Evolutionary conservation across 129 eudicot genomes (phyloP).

Genomic region (Apium graveolens): DNA sequence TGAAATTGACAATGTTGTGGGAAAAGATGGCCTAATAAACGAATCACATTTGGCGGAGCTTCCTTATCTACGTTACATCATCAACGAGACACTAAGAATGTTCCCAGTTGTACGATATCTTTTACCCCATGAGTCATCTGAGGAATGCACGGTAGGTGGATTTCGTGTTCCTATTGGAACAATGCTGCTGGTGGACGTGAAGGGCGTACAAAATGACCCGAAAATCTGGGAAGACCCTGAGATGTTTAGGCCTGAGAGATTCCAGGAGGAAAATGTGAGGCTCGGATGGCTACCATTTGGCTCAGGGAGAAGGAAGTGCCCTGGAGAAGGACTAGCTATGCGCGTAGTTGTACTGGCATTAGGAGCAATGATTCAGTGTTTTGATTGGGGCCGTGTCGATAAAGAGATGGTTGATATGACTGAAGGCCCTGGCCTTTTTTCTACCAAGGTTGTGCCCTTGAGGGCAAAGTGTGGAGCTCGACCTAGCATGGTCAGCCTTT

Average conservation of each 20-base stretch:
- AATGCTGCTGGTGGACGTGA: conserved; percentile 29
- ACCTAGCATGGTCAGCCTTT: background rate
- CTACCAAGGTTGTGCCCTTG: conserved; percentile 25
- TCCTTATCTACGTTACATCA: conserved; percentile 27
- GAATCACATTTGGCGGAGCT: conserved; percentile 22
- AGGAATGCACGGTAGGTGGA: conserved; percentile 19
- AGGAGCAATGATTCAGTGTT: conserved; percentile 42
- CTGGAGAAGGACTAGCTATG: conserved; percentile 23
- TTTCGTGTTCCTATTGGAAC: conserved; percentile 24
- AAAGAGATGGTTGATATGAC: conserved; percentile 32
- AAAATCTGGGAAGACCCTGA: conserved; percentile 28
- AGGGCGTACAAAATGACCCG: conserved; percentile 39
- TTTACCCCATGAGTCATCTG: conserved; percentile 15
- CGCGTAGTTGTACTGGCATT: conserved; percentile 21
- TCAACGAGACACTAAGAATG: conserved; percentile 21
- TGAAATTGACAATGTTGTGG: conserved; percentile 18
- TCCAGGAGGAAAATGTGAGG: conserved; percentile 20
- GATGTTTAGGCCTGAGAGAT: conserved; percentile 31
- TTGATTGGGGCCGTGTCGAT: conserved; percentile 33
- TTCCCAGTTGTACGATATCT: conserved; percentile 18
- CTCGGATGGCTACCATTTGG: conserved; percentile 42
- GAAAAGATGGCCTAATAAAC: conserved; percentile 13
- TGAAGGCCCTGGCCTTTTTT: conserved; percentile 25
- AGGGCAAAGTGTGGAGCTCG: conserved; percentile 29
- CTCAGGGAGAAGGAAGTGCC: conserved; percentile 43